phyloP scores from a whole-genome alignment of 2,329 filamentous ascomycete genomes.

The Aspergillus neoniger region DNA sequence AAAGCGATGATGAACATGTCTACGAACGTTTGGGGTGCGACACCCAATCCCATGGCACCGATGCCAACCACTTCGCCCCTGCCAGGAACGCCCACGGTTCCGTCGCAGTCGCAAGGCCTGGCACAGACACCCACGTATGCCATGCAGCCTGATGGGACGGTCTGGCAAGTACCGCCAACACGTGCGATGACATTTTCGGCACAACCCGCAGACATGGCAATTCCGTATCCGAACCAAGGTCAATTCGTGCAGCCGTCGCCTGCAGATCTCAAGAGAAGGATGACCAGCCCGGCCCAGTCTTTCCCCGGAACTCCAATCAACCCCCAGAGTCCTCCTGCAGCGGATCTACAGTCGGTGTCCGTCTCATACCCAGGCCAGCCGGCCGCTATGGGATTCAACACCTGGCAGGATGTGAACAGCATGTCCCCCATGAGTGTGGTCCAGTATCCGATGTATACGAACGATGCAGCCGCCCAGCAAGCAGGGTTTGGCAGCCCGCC shows the following conservation, averaged over 20 bases:
- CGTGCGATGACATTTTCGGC: conserved; percentile 39
- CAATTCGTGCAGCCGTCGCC: conserved; percentile 34
- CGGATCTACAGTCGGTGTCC: conserved; percentile 33
- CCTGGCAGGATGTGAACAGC: conserved; percentile 34
- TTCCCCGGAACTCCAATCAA: conserved; percentile 24
- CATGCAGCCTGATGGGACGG: conserved; percentile 39
- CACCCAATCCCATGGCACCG: conserved; percentile 28
- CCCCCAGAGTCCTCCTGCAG: conserved; percentile 28
- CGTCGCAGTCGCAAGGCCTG: conserved; percentile 36
- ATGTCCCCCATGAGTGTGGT: conserved; percentile 35
- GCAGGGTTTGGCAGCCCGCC: conserved; percentile 28
- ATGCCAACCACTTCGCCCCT: conserved; percentile 33
- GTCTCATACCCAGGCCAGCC: conserved; percentile 33
- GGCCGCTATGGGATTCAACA: conserved; percentile 31
- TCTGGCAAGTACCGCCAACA: conserved; percentile 37
- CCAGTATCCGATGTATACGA: conserved; percentile 36
- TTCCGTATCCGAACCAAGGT: conserved; percentile 27
- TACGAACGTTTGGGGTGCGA: conserved; percentile 35
- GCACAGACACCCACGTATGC: conserved; percentile 31
- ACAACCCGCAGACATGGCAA: conserved; percentile 30
- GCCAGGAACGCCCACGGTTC: conserved; percentile 33
- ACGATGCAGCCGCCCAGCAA: conserved; percentile 29
- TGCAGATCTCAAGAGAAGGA: conserved; percentile 39
- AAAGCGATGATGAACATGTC: conserved; percentile 39
- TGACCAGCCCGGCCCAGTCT: conserved; percentile 38